Conservation (phyloP, 768 basidiomycete genomes). For the Podaxis sp. region DNA sequence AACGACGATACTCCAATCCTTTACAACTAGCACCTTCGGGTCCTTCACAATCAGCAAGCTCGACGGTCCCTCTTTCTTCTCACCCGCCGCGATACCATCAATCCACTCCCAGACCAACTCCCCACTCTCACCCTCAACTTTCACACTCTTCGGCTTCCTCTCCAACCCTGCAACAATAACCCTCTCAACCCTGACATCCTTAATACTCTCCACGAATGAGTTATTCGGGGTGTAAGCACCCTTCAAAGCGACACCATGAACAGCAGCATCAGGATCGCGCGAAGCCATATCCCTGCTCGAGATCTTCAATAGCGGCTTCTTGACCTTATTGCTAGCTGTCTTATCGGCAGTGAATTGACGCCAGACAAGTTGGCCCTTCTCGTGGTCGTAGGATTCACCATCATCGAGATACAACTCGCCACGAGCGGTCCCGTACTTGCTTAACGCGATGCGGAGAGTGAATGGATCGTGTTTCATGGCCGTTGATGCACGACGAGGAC, state of each 20-base stretch:
- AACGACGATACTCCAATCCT: constrained; percentile 64
- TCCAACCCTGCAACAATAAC: constrained; percentile 75
- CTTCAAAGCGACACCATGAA: constrained; percentile 46
- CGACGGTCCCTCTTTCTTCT: constrained; percentile 61
- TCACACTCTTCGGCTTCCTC: constrained; percentile 60
- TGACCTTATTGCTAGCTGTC: constrained; percentile 31
- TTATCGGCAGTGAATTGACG: constrained; percentile 65
- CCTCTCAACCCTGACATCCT: constrained; percentile 76
- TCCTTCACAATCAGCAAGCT: constrained; percentile 77
- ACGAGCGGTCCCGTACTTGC: constrained; percentile 51
- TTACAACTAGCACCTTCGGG: constrained; percentile 53
- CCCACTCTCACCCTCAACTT: constrained; percentile 37
- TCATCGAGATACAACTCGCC: constrained; percentile 97
- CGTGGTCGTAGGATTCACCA: constrained; percentile 78
- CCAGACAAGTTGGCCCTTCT: constrained; percentile 81
- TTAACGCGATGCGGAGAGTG: constrained; percentile 83
- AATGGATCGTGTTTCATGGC: constrained; percentile 93
- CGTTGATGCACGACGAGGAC: constrained; percentile 80
- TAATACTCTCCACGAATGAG: constrained; percentile 64
- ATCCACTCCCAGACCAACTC: constrained; percentile 70
- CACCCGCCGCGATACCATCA: constrained; percentile 53
- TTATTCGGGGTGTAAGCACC: constrained; percentile 55
- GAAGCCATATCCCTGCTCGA: constrained; percentile 56
- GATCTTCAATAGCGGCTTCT: constrained; percentile 40
- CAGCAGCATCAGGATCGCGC: constrained; percentile 41